Base-by-base conservation (phyloP, 169 alveolate species). In the Plasmodium coatneyi region DNA sequence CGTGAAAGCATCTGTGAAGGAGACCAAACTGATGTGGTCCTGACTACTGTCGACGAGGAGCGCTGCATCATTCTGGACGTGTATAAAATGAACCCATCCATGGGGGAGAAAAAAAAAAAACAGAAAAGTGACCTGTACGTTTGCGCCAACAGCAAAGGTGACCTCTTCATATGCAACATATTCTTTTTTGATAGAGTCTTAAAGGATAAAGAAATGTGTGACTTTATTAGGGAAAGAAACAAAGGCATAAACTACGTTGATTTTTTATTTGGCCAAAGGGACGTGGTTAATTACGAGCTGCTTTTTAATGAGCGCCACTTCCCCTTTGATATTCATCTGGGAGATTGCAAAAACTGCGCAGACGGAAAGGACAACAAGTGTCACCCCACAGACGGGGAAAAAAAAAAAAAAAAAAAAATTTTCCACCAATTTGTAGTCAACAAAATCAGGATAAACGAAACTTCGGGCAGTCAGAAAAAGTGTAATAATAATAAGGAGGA, bases 181-280 rank as follows among this genome's bases (percentile, higher is more conserved):
- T 79, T 25, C 34, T 89, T 89, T 39, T 89, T 89, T 66, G 19
- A 28, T 25, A 36, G 43, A 14, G 32, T 60, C 34, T 25, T 89
- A 54, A 36, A 32, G 34, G 71, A 79, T 78, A 39, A 43, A 22
- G 60, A 89, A 7, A 0, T 56, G 41, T 25, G 80, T 41, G 16
- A 89, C 66, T 54, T 5, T 49, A 79, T 79, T 14, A 79, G 49
- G 43, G 36, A 39, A 32, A 71, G 46, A 43, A 60, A 36, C 32
- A 89, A 89, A 49, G 28, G 71, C 43, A 7, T 89, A 3, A 89
- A 52, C 30, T 89, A 89, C 71, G 81, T 28, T 19, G 74, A 89
- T 25, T 10, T 60, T 39, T 39, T 89, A 32, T 89, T 89, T n/a
- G 46, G 49, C 9, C 71, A 60, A 28, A 89, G 89, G 49, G 74